These are phyloP conservation scores for Paxillus ammoniavirescens DNA, from an alignment of 768 basidiomycete species.

Conservation along the genomic window DNA sequence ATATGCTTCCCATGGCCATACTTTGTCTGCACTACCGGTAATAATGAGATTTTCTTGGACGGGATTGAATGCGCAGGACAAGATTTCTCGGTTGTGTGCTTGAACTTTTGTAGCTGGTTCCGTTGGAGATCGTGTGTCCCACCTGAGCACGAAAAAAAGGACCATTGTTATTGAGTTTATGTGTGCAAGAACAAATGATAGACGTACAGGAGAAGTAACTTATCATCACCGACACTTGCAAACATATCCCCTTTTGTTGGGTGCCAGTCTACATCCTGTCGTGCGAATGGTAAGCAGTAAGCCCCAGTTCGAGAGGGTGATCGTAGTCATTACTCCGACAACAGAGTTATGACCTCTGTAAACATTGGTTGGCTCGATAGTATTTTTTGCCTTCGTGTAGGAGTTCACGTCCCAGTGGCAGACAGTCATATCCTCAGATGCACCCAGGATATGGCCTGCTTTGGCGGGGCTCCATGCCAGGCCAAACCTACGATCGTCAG, in stretches of 20 bases:
- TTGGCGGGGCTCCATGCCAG: conserved; percentile 89
- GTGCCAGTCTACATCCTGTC: conserved; percentile 96
- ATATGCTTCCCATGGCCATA: conserved; percentile 30
- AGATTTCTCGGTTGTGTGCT: conserved; percentile 89
- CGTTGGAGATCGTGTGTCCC: conserved; percentile 82
- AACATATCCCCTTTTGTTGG: conserved; percentile 77
- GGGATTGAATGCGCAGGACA: conserved; percentile 89
- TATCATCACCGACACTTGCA: conserved; percentile 95
- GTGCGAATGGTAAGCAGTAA: background rate
- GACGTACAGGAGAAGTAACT: conserved; percentile 86
- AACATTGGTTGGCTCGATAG: conserved; percentile 79
- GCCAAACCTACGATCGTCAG: conserved; percentile 68
- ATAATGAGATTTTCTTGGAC: conserved; percentile 74
- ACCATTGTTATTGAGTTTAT: background rate
- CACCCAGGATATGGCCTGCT: conserved; percentile 81
- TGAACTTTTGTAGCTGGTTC: conserved; percentile 72
- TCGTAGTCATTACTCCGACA: conserved; percentile 69
- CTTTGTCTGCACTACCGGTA: conserved; percentile 94
- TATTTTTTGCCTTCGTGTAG: conserved; percentile 74
- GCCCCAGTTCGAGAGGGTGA: background rate
- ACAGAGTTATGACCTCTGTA: conserved; percentile 90
- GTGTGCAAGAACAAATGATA: background rate
- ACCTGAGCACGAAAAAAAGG: conserved; percentile 45
- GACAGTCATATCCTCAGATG: conserved; percentile 94
- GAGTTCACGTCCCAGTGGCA: conserved; percentile 96